These are phyloP conservation scores for Amanita subjunquillea DNA, from an alignment of 768 basidiomycete species.

Conservation along the genomic window DNA sequence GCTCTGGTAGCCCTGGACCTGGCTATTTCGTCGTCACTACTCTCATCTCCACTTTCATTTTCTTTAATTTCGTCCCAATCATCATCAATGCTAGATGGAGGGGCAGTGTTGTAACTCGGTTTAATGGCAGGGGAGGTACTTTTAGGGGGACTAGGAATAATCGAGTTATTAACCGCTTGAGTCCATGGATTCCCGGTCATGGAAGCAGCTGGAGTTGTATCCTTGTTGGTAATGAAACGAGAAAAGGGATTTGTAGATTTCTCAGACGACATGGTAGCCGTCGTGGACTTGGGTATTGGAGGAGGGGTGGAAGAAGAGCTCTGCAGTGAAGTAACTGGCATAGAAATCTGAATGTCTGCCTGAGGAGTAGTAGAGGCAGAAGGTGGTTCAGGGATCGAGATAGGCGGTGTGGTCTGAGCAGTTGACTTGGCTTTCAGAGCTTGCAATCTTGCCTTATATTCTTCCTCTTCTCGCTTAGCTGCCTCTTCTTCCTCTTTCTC, in stretches of 20 bases:
- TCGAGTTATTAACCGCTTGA: constrained; percentile 22
- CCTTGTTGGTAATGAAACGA: constrained; percentile 42
- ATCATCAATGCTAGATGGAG: constrained; percentile 34
- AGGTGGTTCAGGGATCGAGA: constrained; percentile 23
- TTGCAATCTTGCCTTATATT: constrained; percentile 24
- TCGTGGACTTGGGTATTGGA: constrained; percentile 14
- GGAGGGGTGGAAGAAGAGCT: constrained; percentile 22
- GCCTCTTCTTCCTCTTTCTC: constrained; percentile 48
- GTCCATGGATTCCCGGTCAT: constrained; percentile 64
- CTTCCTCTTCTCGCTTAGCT: constrained; percentile 36
- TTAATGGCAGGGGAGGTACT: constrained; percentile 48
- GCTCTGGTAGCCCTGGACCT: constrained; percentile 51
- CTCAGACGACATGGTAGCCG: constrained; percentile 21
- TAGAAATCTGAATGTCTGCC: constrained; percentile 16
- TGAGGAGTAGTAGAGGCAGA: constrained; percentile 24
- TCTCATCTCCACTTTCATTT: constrained; percentile 55
- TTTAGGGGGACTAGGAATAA: constrained; percentile 30
- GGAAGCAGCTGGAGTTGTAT: constrained; percentile 22
- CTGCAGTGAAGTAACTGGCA: constrained; percentile 22
- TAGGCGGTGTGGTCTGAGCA: constrained; percentile 17
- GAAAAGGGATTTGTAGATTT: constrained; percentile 79
- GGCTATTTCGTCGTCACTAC: constrained; percentile 73
- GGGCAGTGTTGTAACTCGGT: constrained; percentile 52
- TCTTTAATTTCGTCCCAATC: constrained; percentile 86
- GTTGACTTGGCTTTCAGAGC: constrained; percentile 26